Conservation (phyloP, 352 stramenopile species). For the Blastocystis sp. region DNA sequence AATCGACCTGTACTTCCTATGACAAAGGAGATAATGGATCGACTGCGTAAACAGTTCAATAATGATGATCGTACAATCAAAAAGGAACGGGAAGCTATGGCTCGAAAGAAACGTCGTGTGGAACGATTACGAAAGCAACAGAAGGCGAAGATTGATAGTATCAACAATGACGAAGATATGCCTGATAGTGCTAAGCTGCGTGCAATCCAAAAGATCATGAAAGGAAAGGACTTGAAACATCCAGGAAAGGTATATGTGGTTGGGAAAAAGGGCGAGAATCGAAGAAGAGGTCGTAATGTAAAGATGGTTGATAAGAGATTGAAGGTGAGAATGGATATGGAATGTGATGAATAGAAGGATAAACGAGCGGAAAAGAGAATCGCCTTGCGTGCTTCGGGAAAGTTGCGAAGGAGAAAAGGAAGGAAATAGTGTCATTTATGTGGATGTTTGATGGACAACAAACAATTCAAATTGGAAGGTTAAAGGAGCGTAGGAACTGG, state of each 20-base stretch:
- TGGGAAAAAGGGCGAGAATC: conserved; percentile 77
- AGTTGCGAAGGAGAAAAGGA: background rate
- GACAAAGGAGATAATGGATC: conserved; percentile 84
- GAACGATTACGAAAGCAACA: conserved; percentile 64
- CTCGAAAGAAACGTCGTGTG: conserved; percentile 81
- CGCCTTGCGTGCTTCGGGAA: background rate
- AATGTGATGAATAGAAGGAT: conserved; percentile 54
- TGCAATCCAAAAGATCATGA: conserved; percentile 84
- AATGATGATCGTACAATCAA: conserved; percentile 91
- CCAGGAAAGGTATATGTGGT: conserved; percentile 93
- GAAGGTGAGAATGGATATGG: conserved; percentile 82
- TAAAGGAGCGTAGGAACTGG: conserved; percentile 28
- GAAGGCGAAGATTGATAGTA: conserved; percentile 60
- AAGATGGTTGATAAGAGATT: conserved; percentile 95
- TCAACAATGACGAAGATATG: conserved; percentile 71
- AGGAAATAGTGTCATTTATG: conserved; percentile 67
- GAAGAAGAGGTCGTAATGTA: conserved; percentile 74
- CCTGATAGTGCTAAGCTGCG: conserved; percentile 78
- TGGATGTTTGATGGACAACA: conserved; percentile 1
- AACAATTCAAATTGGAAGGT: conserved; percentile 17
- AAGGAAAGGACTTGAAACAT: conserved; percentile 80
- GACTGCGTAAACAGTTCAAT: conserved; percentile 93
- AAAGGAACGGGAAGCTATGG: conserved; percentile 93
- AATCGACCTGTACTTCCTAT: conserved; percentile 94
- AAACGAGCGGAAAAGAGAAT: conserved; percentile 75